phyloP scores from a whole-genome alignment of 2,329 filamentous ascomycete species.

The Colletotrichum destructivum region DNA sequence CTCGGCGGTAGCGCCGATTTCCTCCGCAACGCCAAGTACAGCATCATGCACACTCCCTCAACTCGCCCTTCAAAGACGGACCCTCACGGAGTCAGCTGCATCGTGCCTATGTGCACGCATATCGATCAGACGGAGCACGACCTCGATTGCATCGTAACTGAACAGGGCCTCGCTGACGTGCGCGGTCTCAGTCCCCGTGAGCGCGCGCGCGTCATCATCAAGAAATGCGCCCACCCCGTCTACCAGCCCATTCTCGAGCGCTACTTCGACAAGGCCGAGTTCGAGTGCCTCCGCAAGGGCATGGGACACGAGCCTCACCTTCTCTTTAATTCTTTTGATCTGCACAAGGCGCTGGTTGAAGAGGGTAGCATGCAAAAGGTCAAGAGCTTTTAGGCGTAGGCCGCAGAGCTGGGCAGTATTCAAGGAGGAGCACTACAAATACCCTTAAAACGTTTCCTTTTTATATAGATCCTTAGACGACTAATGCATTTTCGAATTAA shows the following conservation, averaged over 20 bases:
- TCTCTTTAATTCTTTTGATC: slow-evolving; percentile 88
- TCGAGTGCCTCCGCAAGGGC: slow-evolving; percentile 86
- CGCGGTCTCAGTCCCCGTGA: slow-evolving; percentile 85
- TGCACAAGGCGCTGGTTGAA: slow-evolving; percentile 87
- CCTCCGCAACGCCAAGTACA: slow-evolving; percentile 84
- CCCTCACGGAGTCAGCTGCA: slow-evolving; percentile 85
- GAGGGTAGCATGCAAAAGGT: slow-evolving; percentile 91
- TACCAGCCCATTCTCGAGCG: slow-evolving; percentile 86
- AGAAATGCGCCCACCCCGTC: slow-evolving; percentile 88
- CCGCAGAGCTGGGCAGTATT: too few relatives aligned
- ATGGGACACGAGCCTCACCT: slow-evolving; percentile 93
- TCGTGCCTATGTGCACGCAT: slow-evolving; percentile 95
- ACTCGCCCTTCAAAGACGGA: slow-evolving; percentile 86
- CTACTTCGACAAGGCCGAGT: slow-evolving; percentile 90
- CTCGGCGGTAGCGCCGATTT: slow-evolving; percentile 88
- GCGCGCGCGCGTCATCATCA: slow-evolving; percentile 86
- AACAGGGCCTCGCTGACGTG: slow-evolving; percentile 85
- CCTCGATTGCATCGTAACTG: too few relatives aligned
- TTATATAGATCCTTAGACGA: too few relatives aligned
- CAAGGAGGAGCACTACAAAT: too few relatives aligned
- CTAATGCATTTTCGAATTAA: too few relatives aligned
- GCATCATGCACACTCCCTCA: slow-evolving; percentile 93
- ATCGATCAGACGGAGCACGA: slow-evolving; percentile 95
- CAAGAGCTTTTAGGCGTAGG: slow-evolving; percentile 68
- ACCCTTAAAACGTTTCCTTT: too few relatives aligned